Conservation (phyloP, 78 protist genomes). For the Blattamonas nauphoetae region DNA sequence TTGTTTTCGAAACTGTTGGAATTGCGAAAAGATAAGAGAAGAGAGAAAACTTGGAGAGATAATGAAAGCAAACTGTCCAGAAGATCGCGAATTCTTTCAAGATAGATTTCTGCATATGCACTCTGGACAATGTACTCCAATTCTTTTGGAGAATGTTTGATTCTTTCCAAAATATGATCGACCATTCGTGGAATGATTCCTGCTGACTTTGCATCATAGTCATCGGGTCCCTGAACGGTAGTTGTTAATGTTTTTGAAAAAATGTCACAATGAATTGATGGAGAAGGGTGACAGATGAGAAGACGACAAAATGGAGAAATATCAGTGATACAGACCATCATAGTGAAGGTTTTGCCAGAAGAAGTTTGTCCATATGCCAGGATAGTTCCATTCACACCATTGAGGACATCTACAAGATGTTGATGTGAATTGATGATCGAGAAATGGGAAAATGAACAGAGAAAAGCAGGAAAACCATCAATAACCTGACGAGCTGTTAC, state of each 20-base stretch:
- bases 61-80: slow-evolving; percentile 4
- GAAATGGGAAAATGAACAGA: background rate
- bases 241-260: background rate
- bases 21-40: background rate
- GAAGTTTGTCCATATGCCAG: slow-evolving; percentile 16
- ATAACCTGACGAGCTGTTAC: background rate
- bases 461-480: background rate
- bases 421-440: no score
- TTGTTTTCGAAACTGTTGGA: background rate
- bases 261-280: no score
- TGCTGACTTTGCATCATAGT: background rate
- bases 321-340: slow-evolving; percentile 12
- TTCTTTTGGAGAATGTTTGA: background rate
- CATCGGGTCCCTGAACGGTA: slow-evolving; percentile 10
- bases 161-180: background rate
- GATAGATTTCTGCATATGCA: slow-evolving; percentile 41
- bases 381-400: background rate
- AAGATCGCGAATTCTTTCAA: slow-evolving; percentile 38
- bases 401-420: slow-evolving; percentile 7
- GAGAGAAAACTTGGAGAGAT: background rate
- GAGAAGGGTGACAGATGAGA: no score
- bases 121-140: slow-evolving; percentile 9
- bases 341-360: background rate
- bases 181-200: slow-evolving; percentile 19
- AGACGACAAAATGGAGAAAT: no score